A percentile compares a stretch with the other conserved stretches of the same genome.
These are phyloP conservation scores for Acidomyces sp. DNA, from an alignment of 495 filamentous ascomycete genomes.

Conservation along the genomic window DNA sequence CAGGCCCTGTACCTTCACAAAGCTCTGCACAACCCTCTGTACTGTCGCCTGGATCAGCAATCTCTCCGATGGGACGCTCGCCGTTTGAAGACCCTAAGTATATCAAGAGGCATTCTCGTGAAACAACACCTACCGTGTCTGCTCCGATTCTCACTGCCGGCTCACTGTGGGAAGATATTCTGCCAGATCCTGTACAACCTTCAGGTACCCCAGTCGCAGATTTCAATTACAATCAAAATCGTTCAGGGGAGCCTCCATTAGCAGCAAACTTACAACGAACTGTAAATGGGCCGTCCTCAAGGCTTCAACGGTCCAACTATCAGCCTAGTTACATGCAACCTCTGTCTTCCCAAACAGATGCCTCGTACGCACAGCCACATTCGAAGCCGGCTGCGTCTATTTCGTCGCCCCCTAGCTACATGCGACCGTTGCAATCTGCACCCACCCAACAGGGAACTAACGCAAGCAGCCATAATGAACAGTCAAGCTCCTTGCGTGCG, in stretches of 20 bases:
- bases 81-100: conserved; percentile 20
- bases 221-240: too few relatives aligned
- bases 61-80: conserved; percentile 7
- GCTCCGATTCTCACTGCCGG: not conserved
- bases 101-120: conserved; percentile 12
- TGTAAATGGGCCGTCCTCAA: not conserved
- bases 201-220: too few relatives aligned
- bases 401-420: not conserved
- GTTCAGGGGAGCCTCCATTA: too few relatives aligned
- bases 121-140: conserved; percentile 3
- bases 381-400: too few relatives aligned
- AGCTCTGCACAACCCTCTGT: not conserved
- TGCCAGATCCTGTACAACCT: too few relatives aligned
- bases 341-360: too few relatives aligned
- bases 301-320: not conserved
- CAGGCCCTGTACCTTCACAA: conserved; percentile 2
- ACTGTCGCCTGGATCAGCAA: conserved; percentile 7
- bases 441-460: not conserved
- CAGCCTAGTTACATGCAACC: conserved; percentile 2
- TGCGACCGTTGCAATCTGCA: not conserved
- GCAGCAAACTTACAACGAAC: conserved; percentile 4
- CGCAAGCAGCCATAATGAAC: not conserved
- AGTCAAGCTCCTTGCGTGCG: conserved; percentile 15
- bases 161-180: too few relatives aligned
- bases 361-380: too few relatives aligned